These are phyloP conservation scores for Nematodospora anomalae DNA, from an alignment of 1,139 yeast species.

Conservation along the genomic window DNA sequence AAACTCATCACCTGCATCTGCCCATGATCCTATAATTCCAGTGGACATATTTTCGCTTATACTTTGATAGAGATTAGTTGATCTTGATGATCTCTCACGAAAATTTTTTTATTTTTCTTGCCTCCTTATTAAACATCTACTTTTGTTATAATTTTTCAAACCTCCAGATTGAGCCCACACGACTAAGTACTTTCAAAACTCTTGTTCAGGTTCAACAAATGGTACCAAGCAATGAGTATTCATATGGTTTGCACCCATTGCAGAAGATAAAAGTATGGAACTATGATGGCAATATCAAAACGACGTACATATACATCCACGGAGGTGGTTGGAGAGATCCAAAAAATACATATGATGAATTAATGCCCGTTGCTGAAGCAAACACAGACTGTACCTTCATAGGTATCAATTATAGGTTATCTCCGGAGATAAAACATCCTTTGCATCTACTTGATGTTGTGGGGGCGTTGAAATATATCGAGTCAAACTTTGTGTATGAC, in stretches of 20 bases:
- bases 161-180: background rate
- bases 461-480: constrained; percentile 39
- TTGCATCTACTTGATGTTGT: constrained; percentile 58
- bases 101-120: no score
- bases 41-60: constrained; percentile 33
- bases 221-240: constrained; percentile 1
- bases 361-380: constrained; percentile 32
- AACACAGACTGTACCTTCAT: constrained; percentile 23
- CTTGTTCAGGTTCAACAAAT: background rate
- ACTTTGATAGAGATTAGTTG: background rate
- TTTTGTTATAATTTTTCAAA: no score
- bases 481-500: constrained; percentile 14
- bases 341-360: constrained; percentile 57
- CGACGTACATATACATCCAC: constrained; percentile 57
- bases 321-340: constrained; percentile 93
- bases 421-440: constrained; percentile 67
- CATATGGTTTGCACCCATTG: constrained; percentile 26
- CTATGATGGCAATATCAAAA: constrained; percentile 13
- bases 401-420: constrained; percentile 66
- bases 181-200: background rate
- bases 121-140: no score
- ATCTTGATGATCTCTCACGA: constrained; percentile 3
- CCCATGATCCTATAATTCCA: constrained; percentile 55
- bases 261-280: constrained; percentile 26
- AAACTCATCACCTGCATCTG: constrained; percentile 66